Base-by-base conservation (phyloP, 1,284 basidiomycete species). In the Afroboletus lepidellus region DNA sequence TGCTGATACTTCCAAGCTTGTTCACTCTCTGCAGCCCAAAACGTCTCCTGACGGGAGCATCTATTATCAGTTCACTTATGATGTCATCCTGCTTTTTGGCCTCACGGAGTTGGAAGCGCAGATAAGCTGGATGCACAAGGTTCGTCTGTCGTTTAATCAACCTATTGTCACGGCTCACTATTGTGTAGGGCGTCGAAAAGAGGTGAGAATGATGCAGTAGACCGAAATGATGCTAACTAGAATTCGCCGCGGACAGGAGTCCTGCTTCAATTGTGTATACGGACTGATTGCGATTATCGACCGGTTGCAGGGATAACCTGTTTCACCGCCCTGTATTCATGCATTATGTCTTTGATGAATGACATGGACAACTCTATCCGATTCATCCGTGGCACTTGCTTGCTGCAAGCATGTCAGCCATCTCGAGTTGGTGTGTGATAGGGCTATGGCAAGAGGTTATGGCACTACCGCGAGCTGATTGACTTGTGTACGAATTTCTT, bases 251-350 rank as follows among this genome's bases (percentile, higher is more conserved):
- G 1, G 3, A 55, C 50, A 74, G 73, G 54, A 60, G 69, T 44
- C 71, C 71, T 1, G 72, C 73, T 9, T 66, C 66, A 41, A 58
- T 75, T 13, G 63, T 74, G 11, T 75, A 74, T 46, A 66, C 63
- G 3, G 58, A 61, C 18, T 61, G 47, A 25, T 16, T 11, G 4
- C 8, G 30, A 3, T 13, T 30, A 12, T 8, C n/a, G n/a, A n/a
- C n/a, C n/a, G n/a, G n/a, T n/a, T n/a, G n/a, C n/a, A n/a, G n/a
- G n/a, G n/a, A n/a, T n/a, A n/a, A n/a, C n/a, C n/a, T 30, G 13
- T 30, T 30, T 12, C 13, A 12, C 11, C 11, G 3, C 30, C 30
- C 13, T 27, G 27, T 8, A 3, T 30, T 30, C 13, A n/a, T 30
- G 30, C 13, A 13, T 30, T 30, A 30, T 12, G 11, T 30, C 13